Evolutionary conservation across 306 rosid genomes (phyloP), one percentile per base, ranked within the genome.

Genomic region (Citrullus mucosospermus): DNA sequence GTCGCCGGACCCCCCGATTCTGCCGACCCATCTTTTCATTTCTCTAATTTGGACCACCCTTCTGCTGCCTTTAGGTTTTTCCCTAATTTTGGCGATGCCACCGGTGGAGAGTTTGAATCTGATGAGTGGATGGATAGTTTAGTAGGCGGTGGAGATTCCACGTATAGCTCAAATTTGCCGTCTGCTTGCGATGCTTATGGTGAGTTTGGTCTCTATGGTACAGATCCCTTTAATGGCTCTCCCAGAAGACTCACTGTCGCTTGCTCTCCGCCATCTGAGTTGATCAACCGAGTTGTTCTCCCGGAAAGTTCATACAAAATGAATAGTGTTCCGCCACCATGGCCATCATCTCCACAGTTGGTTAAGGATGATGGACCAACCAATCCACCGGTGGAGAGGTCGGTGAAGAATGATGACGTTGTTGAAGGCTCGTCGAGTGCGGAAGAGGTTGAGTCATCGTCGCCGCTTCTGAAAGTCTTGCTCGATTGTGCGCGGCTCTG

Each of bases 121-220:
- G 98, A 92, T 63, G 98, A 95, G 82, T 95, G 98, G 98, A 91
- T 92, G 96, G 93, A 95, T 81, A 85, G 90, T 32, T 77, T 95
- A 28, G 90, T 94, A 80, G 93, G 87, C 55, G 89, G 88, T 66
- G 87, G 91, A 30, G 90, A 90, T 81, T 89, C 93, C 60, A 85
- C 96, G 83, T 93, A 89, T 84, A 88, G 88, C 86, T 84, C 92
- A 17, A 85, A 76, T 63, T 85, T 88, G 9, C 91, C 91, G 9
- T 80, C 88, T 38, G 84, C 79, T 20, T 86, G 87, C 28, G 87
- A 85, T 78, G 80, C 86, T 81, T 87, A 85, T 82, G 46, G 84
- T 3, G 97, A 87, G 78, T 88, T 88, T 67, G 82, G 80, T 5
- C 81, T 90, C 44, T 87, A 84, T 80, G 80, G 77, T 32, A 25